phyloP scores from a whole-genome alignment of 768 basidiomycete genomes.

The Tricholoma hemisulphureum region DNA sequence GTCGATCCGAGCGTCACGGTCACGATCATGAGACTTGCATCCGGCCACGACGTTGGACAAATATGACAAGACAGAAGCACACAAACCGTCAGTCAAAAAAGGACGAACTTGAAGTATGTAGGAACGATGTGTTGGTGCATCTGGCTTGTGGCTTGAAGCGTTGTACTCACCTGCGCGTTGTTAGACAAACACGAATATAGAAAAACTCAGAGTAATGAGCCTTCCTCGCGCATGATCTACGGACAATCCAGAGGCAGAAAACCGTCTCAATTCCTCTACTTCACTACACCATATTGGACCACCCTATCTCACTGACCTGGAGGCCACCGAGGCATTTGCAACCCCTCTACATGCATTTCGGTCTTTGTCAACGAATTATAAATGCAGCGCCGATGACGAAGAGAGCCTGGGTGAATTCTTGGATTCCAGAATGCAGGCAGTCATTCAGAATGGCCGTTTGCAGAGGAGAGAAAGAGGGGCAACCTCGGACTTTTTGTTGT shows the following conservation, averaged over 20 bases:
- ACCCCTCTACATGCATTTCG: background rate
- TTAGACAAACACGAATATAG: background rate
- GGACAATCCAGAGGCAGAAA: background rate
- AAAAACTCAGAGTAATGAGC: background rate
- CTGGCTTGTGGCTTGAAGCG: background rate
- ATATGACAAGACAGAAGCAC: background rate
- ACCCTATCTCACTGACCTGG: background rate
- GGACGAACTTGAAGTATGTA: background rate
- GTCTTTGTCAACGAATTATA: background rate
- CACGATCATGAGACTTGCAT: no score
- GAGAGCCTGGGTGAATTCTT: background rate
- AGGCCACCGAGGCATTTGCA: background rate
- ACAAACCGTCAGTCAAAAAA: background rate
- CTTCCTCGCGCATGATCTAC: background rate
- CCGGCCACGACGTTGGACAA: no score
- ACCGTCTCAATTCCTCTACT: background rate
- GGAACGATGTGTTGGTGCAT: background rate
- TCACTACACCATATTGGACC: background rate
- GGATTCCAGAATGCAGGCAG: background rate
- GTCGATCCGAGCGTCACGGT: no score
- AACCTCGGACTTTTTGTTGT: background rate
- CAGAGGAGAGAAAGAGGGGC: background rate
- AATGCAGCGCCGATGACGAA: background rate
- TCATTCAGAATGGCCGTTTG: background rate
- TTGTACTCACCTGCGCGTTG: background rate